These are phyloP conservation scores for Xylariales sp. DNA, from an alignment of 2,329 filamentous ascomycete genomes.

Conservation along the genomic window DNA sequence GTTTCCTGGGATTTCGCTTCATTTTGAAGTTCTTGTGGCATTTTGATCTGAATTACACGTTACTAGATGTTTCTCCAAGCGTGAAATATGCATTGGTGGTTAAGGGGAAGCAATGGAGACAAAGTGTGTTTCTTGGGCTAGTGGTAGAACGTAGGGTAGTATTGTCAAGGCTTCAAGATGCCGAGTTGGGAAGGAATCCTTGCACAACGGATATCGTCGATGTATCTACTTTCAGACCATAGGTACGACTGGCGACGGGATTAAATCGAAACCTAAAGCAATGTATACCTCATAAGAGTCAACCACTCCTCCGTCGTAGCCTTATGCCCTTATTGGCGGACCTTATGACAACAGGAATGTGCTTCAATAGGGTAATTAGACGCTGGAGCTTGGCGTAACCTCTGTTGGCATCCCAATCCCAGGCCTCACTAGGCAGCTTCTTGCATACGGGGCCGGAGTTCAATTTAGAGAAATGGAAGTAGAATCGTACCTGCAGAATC, in stretches of 20 bases:
- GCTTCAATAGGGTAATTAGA: background rate
- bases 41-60: constrained; percentile 37
- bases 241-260: background rate
- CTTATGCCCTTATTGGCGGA: background rate
- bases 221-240: background rate
- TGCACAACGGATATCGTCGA: background rate
- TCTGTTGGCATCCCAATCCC: background rate
- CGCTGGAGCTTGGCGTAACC: background rate
- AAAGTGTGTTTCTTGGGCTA: background rate
- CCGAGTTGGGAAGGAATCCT: background rate
- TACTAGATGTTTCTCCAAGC: background rate
- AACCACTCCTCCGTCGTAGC: background rate
- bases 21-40: constrained; percentile 61
- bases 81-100: background rate
- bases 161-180: background rate
- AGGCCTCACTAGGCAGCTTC: background rate
- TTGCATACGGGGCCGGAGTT: background rate
- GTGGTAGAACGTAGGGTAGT: too few species aligned
- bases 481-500: constrained; percentile 38
- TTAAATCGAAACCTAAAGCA: background rate
- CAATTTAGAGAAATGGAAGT: background rate
- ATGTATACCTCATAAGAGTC: too few species aligned
- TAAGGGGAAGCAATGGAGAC: background rate
- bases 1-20: constrained; percentile 97
- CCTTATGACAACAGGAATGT: background rate